Conservation (phyloP, 768 basidiomycete genomes). For the Hericium coralloides region DNA sequence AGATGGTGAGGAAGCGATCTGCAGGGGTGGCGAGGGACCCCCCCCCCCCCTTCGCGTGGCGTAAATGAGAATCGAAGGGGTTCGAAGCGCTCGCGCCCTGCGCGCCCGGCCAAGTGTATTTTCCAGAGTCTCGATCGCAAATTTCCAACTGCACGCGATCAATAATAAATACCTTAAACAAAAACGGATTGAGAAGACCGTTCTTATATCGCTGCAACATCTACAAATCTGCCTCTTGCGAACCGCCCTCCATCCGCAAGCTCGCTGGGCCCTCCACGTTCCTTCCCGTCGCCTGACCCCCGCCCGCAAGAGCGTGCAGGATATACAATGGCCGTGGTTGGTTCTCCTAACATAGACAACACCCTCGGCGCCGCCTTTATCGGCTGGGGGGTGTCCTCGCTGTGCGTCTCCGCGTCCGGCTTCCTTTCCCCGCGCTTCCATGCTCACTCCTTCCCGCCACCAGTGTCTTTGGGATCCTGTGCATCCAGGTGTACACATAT, state of each 20-base stretch:
- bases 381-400: conserved; percentile 11
- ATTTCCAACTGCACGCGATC: no score
- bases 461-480: conserved; percentile 13
- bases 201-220: no score
- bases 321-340: conserved; percentile 1
- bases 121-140: no score
- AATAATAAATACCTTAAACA: no score
- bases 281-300: not conserved
- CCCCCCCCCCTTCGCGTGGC: no score
- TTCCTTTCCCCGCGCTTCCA: no score
- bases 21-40: no score
- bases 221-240: not conserved
- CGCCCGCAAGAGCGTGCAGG: not conserved
- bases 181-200: no score
- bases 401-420: conserved; percentile 6
- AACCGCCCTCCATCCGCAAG: not conserved
- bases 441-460: not conserved
- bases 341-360: conserved; percentile 2
- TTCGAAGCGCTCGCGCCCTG: no score
- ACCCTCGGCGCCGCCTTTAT: conserved; percentile 10
- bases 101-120: no score
- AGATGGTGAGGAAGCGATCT: no score
- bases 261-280: not conserved
- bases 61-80: no score
- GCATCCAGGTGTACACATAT: conserved; percentile 11